Evolutionary conservation across 2,329 filamentous ascomycete genomes (phyloP).

Genomic region (Ploettnerulaceae sp.): DNA sequence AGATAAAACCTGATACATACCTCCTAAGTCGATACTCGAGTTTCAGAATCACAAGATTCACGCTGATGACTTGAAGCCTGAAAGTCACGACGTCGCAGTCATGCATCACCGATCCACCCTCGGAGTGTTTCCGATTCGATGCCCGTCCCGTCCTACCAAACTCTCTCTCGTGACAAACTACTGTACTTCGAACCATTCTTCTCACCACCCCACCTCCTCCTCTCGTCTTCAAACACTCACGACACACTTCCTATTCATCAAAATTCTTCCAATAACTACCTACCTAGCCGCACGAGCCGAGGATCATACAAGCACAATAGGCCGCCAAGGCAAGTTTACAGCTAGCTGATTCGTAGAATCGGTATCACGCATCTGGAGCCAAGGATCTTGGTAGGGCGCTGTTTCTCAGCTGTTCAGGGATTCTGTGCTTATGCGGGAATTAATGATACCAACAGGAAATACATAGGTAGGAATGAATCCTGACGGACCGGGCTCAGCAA

Average conservation of each 20-base stretch:
- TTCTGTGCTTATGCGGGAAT: background rate
- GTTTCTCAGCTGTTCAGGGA: constrained; percentile 10
- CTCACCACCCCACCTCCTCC: no score
- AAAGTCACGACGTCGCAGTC: no score
- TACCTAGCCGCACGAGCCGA: background rate
- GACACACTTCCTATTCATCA: background rate
- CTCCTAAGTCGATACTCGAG: no score
- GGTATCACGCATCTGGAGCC: constrained; percentile 1
- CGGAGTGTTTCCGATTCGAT: background rate
- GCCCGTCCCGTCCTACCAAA: background rate
- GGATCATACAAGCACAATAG: background rate
- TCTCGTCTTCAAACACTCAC: constrained; percentile 1
- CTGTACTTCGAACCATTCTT: no score
- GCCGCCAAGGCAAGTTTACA: background rate
- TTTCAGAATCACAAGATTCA: no score
- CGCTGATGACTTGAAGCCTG: no score
- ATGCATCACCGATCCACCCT: no score
- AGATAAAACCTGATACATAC: no score
- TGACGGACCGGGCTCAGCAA: no score
- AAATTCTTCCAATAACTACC: background rate
- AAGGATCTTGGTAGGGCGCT: constrained; percentile 2
- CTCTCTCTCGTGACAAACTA: background rate
- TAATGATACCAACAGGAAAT: background rate
- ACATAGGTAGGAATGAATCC: no score
- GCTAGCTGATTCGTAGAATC: constrained; percentile 5